A percentile compares a stretch with the other conserved stretches of the same genome.
phyloP scores from a whole-genome alignment of 1,284 basidiomycete species.

The Schizophyllum amplum region DNA sequence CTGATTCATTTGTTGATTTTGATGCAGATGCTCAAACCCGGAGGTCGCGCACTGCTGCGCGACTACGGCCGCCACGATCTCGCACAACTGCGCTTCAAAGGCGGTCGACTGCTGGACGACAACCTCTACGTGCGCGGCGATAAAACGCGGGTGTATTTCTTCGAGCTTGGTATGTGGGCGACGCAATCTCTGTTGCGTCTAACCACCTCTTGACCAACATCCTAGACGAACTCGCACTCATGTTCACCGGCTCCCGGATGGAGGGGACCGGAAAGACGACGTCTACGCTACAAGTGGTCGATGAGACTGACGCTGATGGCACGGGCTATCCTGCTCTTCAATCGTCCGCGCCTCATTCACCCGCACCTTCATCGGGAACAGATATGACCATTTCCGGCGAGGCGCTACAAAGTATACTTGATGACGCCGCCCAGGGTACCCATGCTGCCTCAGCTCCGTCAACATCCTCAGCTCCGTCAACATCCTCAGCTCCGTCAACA shows the following conservation, averaged over 20 bases:
- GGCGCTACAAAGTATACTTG: not conserved
- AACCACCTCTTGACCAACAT: not conserved
- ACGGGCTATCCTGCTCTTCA: not conserved
- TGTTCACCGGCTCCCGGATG: constrained; percentile 63
- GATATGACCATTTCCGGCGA: not conserved
- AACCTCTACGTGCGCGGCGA: constrained; percentile 95
- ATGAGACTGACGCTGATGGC: constrained; percentile 25
- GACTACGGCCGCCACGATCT: constrained; percentile 96
- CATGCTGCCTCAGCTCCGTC: not conserved
- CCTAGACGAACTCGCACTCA: constrained; percentile 73
- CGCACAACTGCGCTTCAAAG: constrained; percentile 90
- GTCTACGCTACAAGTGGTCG: constrained; percentile 24
- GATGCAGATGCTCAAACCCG: constrained; percentile 82
- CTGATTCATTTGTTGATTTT: too few relatives aligned
- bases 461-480: constrained; percentile 2
- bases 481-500: not conserved
- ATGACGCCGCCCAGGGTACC: not conserved
- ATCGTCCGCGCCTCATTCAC: not conserved
- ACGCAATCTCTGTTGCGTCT: not conserved
- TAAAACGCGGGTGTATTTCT: constrained; percentile 95
- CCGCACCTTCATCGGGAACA: not conserved
- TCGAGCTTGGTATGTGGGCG: constrained; percentile 72
- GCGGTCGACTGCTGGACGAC: constrained; percentile 80
- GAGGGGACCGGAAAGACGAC: constrained; percentile 25
- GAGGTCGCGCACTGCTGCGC: constrained; percentile 78